Evolutionary conservation across 2,329 filamentous ascomycete species (phyloP).

Genomic region (Stachybotrys chartarum): DNA sequence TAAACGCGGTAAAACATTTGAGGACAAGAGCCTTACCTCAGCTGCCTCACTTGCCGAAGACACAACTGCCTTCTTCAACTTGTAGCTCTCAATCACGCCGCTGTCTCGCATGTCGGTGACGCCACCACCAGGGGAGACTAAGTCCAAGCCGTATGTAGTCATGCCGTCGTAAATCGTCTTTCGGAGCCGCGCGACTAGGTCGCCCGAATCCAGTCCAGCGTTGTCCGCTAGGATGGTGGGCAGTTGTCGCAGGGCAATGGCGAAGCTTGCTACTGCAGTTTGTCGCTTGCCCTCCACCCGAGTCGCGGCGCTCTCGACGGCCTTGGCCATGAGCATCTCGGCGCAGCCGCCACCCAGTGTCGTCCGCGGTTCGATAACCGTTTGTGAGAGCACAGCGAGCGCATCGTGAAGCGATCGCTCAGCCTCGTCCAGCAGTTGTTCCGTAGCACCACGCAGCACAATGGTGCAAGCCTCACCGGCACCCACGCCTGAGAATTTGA

Average conservation of each 20-base stretch:
- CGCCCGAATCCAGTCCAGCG: slow-evolving; percentile 89
- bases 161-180: slow-evolving; percentile 94
- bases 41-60: slow-evolving; percentile 93
- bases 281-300: slow-evolving; percentile 97
- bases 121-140: slow-evolving; percentile 82
- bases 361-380: slow-evolving; percentile 86
- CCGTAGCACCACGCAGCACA: slow-evolving; percentile 90
- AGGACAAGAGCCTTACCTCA: slow-evolving; percentile 58
- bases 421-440: slow-evolving; percentile 93
- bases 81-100: slow-evolving; percentile 96
- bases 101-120: slow-evolving; percentile 94
- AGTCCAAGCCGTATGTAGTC: slow-evolving; percentile 84
- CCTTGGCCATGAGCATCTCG: slow-evolving; percentile 99
- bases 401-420: slow-evolving; percentile 95
- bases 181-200: slow-evolving; percentile 83
- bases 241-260: slow-evolving; percentile 80
- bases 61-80: slow-evolving; percentile 96
- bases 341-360: slow-evolving; percentile 93
- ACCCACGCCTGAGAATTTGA: slow-evolving; percentile 94
- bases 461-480: slow-evolving; percentile 94
- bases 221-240: slow-evolving; percentile 98
- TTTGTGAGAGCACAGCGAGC: slow-evolving; percentile 91
- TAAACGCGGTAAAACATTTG: neutral
- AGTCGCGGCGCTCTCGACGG: slow-evolving; percentile 86
- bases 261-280: slow-evolving; percentile 84